phyloP scores from a whole-genome alignment of 257 asterid species.

The Solanum lycopersicoides region DNA sequence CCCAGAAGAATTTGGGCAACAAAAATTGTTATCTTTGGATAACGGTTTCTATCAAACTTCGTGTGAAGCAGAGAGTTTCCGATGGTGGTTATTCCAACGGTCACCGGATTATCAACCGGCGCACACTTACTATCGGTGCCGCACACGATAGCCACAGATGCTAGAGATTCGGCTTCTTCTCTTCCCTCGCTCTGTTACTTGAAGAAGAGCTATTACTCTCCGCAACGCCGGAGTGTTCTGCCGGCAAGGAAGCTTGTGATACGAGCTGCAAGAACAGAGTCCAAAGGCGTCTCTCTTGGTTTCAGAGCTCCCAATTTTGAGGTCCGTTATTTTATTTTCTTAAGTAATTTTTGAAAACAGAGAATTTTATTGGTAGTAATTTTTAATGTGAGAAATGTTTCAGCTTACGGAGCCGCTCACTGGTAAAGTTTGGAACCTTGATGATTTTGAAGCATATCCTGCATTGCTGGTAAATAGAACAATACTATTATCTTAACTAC shows the following conservation, averaged over 20 bases:
- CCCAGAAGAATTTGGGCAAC: neutral
- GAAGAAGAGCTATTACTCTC: slow-evolving; percentile 19
- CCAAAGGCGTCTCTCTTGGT: slow-evolving; percentile 61
- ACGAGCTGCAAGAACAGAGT: slow-evolving; percentile 79
- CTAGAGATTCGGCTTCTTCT: neutral
- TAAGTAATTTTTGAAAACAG: neutral
- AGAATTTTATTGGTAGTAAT: neutral
- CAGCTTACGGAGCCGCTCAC: slow-evolving; percentile 88
- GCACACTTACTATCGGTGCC: slow-evolving; percentile 14
- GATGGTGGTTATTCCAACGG: slow-evolving; percentile 55
- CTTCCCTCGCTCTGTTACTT: slow-evolving; percentile 24
- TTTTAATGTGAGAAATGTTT: slow-evolving; percentile 1
- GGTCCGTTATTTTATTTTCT: slow-evolving; percentile 14
- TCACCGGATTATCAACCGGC: slow-evolving; percentile 20
- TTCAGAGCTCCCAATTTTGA: slow-evolving; percentile 77
- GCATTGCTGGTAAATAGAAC: slow-evolving; percentile 55
- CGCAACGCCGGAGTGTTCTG: slow-evolving; percentile 12
- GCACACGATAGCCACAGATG: slow-evolving; percentile 4
- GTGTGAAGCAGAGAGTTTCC: neutral
- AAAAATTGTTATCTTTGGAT: neutral
- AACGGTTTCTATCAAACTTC: neutral
- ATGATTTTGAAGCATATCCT: slow-evolving; percentile 71
- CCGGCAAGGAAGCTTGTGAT: slow-evolving; percentile 41
- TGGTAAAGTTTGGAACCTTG: slow-evolving; percentile 69
- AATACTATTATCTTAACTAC: neutral